Evolutionary conservation across 108 stramenopile genomes (phyloP), one percentile per base, ranked within the genome.

Genomic region (Fragilariopsis cylindrus): DNA sequence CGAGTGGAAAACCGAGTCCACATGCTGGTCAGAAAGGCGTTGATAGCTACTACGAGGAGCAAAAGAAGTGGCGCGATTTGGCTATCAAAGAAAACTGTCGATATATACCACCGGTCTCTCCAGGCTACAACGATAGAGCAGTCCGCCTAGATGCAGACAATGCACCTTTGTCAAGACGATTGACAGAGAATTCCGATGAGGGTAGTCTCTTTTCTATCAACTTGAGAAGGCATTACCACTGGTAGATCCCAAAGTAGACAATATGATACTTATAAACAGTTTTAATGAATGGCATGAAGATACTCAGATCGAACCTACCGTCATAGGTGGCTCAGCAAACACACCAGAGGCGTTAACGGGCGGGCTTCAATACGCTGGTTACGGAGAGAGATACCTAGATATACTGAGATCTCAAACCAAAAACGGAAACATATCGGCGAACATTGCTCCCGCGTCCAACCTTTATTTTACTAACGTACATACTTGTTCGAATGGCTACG

Each of bases 241-340:
- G 56, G 66, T 73, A 7, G 80, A 84, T 69, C 53, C 53, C 9
- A 40, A 40, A 11, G 62, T 79, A 3, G 76, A 77, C 52, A 57
- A 70, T 15, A n/a, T 84, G 30, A 48, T 84, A 3, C 12, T 85
- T 52, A 72, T 85, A 8, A 82, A 79, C 48, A 82, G 80, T 8
- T 81, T 84, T 60, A 84, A 83, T 69, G 82, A 83, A 42, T 83
- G 82, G 82, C 82, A 83, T 49, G 82, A 83, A 52, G 82, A 79
- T 56, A 81, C 83, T 11, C 79, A 80, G 62, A 63, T 80, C 9
- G 83, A 84, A 69, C 83, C 83, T 11, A 44, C 39, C 40, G n/a
- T 11, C 21, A 21, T 4, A 8, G 30, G 41, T 40, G 41, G 11
- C 58, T 30, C 2, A 1, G 62, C 67, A 6, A 50, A n/a, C 6